A percentile compares a stretch with the other conserved stretches of the same genome.
Conservation (phyloP, 148 eudicot genomes). For the Euryodendron excelsum region DNA sequence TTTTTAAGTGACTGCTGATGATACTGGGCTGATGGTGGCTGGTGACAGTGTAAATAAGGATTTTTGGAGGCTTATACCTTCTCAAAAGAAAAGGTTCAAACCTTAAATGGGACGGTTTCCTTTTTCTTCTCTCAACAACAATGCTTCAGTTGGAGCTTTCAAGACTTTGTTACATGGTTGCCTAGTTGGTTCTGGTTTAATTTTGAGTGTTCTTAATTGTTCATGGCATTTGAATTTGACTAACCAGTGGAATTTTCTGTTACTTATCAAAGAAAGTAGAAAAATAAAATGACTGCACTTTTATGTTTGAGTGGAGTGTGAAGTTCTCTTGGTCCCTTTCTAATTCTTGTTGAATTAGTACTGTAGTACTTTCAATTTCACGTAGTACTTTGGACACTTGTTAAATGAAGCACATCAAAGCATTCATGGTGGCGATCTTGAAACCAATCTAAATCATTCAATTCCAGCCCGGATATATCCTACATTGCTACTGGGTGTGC, state of each 20-base stretch:
- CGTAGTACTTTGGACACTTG: no score
- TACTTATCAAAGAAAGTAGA: not conserved
- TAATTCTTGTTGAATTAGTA: no score
- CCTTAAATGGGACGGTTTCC: not conserved
- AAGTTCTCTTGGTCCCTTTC: not conserved
- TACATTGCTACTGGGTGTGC: no score
- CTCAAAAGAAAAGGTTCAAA: not conserved
- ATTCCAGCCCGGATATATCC: no score
- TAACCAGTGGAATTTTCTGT: not conserved
- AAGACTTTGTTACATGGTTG: not conserved
- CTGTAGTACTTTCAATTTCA: no score
- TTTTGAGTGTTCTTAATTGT: no score
- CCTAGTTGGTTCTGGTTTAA: no score
- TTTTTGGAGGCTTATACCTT: not conserved
- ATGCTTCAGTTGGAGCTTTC: not conserved
- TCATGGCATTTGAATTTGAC: not conserved
- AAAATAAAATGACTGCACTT: no score
- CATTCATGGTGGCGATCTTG: no score
- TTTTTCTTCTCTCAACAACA: not conserved
- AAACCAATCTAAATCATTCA: no score
- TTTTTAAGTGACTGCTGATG: no score
- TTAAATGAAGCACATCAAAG: no score
- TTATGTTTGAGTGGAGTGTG: not conserved
- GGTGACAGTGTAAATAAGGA: not conserved
- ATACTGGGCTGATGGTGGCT: slow-evolving; percentile 2